Percentiles rank a stretch among this genome's conserved stretches.
These are phyloP conservation scores for Aspergillus chevalieri DNA, from an alignment of 2,329 filamentous ascomycete species.

Conservation along the genomic window DNA sequence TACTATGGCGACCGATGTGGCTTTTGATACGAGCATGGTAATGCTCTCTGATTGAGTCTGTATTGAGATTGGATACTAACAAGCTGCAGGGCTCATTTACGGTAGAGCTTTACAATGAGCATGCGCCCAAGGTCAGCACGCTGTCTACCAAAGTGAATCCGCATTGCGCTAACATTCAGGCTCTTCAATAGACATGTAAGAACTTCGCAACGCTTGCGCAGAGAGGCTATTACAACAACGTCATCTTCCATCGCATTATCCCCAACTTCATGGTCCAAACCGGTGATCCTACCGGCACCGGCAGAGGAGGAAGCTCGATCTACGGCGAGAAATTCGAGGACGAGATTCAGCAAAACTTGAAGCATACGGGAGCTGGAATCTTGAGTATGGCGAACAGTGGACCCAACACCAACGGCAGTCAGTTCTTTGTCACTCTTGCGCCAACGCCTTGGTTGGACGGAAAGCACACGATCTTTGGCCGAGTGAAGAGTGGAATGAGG, in stretches of 20 bases:
- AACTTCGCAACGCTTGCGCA: conserved; percentile 78
- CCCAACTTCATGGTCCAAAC: conserved; percentile 95
- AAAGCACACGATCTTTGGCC: conserved; percentile 93
- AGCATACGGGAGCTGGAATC: conserved; percentile 90
- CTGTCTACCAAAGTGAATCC: background rate
- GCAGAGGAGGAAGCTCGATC: conserved; percentile 79
- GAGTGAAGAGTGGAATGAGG: conserved; percentile 75
- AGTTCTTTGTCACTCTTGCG: conserved; percentile 93
- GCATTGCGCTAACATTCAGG: conserved; percentile 11
- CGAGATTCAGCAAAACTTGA: conserved; percentile 71
- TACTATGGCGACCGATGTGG: conserved; percentile 68
- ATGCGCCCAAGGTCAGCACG: conserved; percentile 63
- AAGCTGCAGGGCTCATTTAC: conserved; percentile 65
- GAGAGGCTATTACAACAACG: conserved; percentile 80
- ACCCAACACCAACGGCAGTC: conserved; percentile 85
- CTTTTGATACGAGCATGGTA: conserved; percentile 83
- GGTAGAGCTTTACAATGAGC: conserved; percentile 81
- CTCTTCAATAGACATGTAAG: conserved; percentile 57
- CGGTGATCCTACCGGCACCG: conserved; percentile 89
- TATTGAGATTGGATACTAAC: conserved; percentile 10
- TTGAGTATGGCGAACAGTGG: conserved; percentile 95
- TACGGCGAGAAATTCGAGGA: conserved; percentile 93
- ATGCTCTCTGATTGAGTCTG: background rate
- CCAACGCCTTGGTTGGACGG: conserved; percentile 95
- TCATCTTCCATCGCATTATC: conserved; percentile 91